Conservation (phyloP, 164 flowering plant genomes). For the Tetrastigma voinierianum region DNA sequence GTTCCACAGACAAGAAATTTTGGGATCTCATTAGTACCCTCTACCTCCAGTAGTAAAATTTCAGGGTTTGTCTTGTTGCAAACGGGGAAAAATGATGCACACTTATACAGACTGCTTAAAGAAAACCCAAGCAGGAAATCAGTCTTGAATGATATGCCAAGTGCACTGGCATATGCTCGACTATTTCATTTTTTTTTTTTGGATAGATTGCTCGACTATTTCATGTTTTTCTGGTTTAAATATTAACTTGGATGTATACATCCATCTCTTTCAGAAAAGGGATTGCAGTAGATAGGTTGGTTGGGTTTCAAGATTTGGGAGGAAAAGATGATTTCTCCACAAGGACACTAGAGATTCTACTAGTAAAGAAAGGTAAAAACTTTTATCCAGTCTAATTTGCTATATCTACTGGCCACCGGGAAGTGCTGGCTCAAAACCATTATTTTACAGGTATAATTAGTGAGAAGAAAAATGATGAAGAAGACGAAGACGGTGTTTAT, state of each 20-base stretch:
- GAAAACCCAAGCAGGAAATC: too few species aligned
- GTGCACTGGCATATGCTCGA: too few species aligned
- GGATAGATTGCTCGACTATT: too few species aligned
- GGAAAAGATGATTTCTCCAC: slow-evolving; percentile 90
- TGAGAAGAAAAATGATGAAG: slow-evolving; percentile 40
- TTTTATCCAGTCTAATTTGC: not conserved
- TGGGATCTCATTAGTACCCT: too few species aligned
- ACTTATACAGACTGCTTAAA: too few species aligned
- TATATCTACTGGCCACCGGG: not conserved
- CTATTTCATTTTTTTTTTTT: not conserved
- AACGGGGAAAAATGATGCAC: too few species aligned
- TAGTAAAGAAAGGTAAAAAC: slow-evolving; percentile 78
- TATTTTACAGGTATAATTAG: slow-evolving; percentile 40
- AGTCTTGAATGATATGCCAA: too few species aligned
- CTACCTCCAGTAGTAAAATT: too few species aligned
- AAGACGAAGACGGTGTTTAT: slow-evolving; percentile 41
- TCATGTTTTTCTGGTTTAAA: too few species aligned
- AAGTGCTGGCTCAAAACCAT: slow-evolving; percentile 6
- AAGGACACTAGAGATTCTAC: slow-evolving; percentile 56
- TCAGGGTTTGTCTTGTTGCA: too few species aligned
- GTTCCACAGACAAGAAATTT: too few species aligned
- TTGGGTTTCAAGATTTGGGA: slow-evolving; percentile 95
- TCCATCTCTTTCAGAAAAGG: slow-evolving; percentile 58
- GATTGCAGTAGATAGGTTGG: slow-evolving; percentile 75
- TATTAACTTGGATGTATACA: not conserved